phyloP scores from a whole-genome alignment of 1,284 basidiomycete species.

The Agaricales sp. region DNA sequence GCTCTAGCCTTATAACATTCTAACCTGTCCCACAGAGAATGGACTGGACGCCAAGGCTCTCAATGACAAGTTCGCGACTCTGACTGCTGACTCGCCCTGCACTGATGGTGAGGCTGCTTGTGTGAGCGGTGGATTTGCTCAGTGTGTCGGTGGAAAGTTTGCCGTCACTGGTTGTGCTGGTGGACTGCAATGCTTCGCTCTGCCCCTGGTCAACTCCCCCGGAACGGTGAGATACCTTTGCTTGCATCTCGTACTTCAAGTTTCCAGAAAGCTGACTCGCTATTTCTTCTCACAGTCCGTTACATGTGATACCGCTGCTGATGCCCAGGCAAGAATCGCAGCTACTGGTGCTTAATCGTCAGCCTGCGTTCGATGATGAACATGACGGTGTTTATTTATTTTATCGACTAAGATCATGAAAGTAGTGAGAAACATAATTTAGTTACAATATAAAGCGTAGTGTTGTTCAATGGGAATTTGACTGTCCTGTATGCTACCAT shows the following conservation, averaged over 20 bases:
- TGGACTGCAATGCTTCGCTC: slow-evolving; percentile 27
- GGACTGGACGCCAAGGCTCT: slow-evolving; percentile 29
- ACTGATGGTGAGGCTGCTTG: slow-evolving; percentile 26
- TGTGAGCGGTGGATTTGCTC: slow-evolving; percentile 23
- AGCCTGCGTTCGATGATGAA: no score
- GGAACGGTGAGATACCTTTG: slow-evolving; percentile 21
- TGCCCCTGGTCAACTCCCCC: slow-evolving; percentile 36
- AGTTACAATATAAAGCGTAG: no score
- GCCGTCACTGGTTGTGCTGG: slow-evolving; percentile 21
- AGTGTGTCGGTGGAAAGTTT: slow-evolving; percentile 30
- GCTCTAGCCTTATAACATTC: not conserved
- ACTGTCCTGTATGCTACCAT: no score
- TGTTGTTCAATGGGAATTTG: no score
- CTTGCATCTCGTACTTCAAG: not conserved
- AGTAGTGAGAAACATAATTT: no score
- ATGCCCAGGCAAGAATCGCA: slow-evolving; percentile 24
- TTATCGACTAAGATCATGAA: no score
- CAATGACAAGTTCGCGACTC: slow-evolving; percentile 28
- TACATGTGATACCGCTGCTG: slow-evolving; percentile 24
- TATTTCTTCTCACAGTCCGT: slow-evolving; percentile 14
- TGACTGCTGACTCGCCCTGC: slow-evolving; percentile 26
- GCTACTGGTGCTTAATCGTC: slow-evolving; percentile 22
- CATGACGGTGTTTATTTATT: no score
- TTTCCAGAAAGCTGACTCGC: no score
- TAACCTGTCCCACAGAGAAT: slow-evolving; percentile 16